These are phyloP conservation scores for Colletotrichum endophyticum DNA, from an alignment of 2,329 filamentous ascomycete species.

Conservation along the genomic window DNA sequence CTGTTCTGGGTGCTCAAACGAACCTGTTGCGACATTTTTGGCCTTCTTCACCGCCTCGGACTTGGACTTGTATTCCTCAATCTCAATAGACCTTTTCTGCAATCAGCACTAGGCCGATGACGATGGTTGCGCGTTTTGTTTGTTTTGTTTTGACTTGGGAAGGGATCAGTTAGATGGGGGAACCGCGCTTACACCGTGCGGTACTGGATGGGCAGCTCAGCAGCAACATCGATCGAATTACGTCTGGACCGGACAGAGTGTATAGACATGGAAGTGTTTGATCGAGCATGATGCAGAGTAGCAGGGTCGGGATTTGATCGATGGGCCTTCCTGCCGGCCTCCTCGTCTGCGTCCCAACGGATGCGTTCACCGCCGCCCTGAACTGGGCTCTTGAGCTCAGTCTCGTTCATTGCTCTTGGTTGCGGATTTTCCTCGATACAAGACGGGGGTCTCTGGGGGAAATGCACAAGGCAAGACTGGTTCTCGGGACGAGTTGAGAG, in stretches of 20 bases:
- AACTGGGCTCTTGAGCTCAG: slow-evolving; percentile 25
- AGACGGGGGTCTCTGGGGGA: too few relatives aligned
- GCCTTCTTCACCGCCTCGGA: slow-evolving; percentile 41
- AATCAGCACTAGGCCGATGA: background rate
- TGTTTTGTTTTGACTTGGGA: background rate
- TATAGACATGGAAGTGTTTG: slow-evolving; percentile 45
- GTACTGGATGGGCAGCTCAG: slow-evolving; percentile 58
- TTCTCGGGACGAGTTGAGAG: background rate
- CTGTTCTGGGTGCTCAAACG: background rate
- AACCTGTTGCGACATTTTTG: slow-evolving; percentile 51
- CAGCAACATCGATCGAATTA: slow-evolving; percentile 42
- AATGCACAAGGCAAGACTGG: background rate
- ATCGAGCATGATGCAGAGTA: slow-evolving; percentile 26
- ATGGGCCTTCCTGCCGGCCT: slow-evolving; percentile 22
- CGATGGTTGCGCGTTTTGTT: background rate
- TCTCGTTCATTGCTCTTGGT: slow-evolving; percentile 27
- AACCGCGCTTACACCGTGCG: slow-evolving; percentile 51
- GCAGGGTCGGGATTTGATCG: slow-evolving; percentile 18
- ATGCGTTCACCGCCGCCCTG: slow-evolving; percentile 29
- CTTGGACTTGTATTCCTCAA: slow-evolving; percentile 52
- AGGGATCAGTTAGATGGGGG: background rate
- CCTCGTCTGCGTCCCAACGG: slow-evolving; percentile 43
- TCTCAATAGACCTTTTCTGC: slow-evolving; percentile 45
- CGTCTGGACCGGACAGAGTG: slow-evolving; percentile 40
- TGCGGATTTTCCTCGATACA: background rate